These are phyloP conservation scores for Bipolaris bicolor DNA, from an alignment of 2,329 filamentous ascomycete genomes.

Conservation along the genomic window DNA sequence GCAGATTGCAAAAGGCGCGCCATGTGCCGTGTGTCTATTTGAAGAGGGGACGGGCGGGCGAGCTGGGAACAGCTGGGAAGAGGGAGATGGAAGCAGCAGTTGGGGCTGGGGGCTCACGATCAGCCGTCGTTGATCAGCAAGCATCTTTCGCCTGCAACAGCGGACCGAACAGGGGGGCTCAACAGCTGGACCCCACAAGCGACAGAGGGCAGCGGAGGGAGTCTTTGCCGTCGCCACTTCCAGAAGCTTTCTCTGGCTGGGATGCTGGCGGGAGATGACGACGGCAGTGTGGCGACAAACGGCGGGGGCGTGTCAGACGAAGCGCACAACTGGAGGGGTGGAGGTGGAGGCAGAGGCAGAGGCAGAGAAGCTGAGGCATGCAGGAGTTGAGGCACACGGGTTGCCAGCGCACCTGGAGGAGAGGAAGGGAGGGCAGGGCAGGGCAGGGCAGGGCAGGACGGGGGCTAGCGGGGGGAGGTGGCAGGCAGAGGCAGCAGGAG, in stretches of 20 bases:
- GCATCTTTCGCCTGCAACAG: constrained; percentile 11
- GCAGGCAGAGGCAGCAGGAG: background rate
- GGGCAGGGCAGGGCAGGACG: constrained; percentile 2
- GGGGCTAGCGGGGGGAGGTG: constrained; percentile 2
- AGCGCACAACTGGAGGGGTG: background rate
- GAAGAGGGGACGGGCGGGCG: no score
- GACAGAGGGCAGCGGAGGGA: constrained; percentile 1
- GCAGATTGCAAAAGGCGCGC: background rate
- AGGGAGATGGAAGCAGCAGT: no score
- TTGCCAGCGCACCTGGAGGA: background rate
- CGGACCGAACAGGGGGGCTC: constrained; percentile 19
- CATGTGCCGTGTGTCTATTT: background rate
- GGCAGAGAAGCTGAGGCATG: background rate
- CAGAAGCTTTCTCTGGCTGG: constrained; percentile 22
- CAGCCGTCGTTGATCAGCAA: constrained; percentile 16
- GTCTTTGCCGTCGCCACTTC: constrained; percentile 17
- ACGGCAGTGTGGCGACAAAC: constrained; percentile 17
- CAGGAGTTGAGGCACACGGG: background rate
- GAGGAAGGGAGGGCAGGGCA: background rate
- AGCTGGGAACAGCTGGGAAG: no score
- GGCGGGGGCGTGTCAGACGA: background rate
- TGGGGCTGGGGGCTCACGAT: background rate
- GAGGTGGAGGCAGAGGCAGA: no score
- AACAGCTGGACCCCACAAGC: constrained; percentile 11
- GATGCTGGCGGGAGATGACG: constrained; percentile 23